These are phyloP conservation scores for Ascochyta lentis DNA, from an alignment of 2,329 filamentous ascomycete genomes.

Conservation along the genomic window DNA sequence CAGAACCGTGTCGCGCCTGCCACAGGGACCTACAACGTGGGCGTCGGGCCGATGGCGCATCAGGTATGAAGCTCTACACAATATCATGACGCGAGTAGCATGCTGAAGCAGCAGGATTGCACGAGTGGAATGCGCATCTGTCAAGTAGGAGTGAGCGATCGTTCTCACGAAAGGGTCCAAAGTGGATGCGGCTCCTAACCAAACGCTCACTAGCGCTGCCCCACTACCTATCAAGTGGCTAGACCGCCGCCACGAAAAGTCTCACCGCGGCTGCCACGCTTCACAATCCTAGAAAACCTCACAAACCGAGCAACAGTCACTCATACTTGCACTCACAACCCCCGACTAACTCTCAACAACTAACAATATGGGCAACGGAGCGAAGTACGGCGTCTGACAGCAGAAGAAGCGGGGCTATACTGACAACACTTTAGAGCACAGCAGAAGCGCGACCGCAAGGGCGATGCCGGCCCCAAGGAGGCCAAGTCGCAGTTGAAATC, in stretches of 20 bases:
- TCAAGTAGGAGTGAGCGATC: constrained; percentile 1
- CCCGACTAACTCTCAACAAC: constrained; percentile 26
- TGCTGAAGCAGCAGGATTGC: background rate
- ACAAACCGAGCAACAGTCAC: constrained; percentile 13
- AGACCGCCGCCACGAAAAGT: constrained; percentile 39
- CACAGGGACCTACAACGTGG: constrained; percentile 7
- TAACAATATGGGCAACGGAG: constrained; percentile 47
- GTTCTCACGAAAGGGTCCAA: constrained; percentile 7
- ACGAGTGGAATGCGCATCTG: constrained; percentile 1
- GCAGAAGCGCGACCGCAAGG: constrained; percentile 49
- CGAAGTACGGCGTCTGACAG: constrained; percentile 36
- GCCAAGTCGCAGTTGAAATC: constrained; percentile 47
- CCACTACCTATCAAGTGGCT: constrained; percentile 22
- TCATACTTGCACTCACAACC: constrained; percentile 13
- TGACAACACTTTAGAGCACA: constrained; percentile 41
- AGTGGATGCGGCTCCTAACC: constrained; percentile 24
- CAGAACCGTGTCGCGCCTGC: constrained; percentile 17
- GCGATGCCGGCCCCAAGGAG: constrained; percentile 39
- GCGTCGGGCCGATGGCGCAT: constrained; percentile 1
- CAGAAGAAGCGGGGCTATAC: constrained; percentile 11
- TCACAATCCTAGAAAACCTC: constrained; percentile 16
- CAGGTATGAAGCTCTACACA: background rate
- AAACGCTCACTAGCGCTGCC: constrained; percentile 13
- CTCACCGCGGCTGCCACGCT: constrained; percentile 23
- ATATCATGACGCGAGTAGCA: background rate